A percentile compares a stretch with the other conserved stretches of the same genome.
These are phyloP conservation scores for Salix viminalis DNA, from an alignment of 345 rosid genomes.

Conservation along the genomic window DNA sequence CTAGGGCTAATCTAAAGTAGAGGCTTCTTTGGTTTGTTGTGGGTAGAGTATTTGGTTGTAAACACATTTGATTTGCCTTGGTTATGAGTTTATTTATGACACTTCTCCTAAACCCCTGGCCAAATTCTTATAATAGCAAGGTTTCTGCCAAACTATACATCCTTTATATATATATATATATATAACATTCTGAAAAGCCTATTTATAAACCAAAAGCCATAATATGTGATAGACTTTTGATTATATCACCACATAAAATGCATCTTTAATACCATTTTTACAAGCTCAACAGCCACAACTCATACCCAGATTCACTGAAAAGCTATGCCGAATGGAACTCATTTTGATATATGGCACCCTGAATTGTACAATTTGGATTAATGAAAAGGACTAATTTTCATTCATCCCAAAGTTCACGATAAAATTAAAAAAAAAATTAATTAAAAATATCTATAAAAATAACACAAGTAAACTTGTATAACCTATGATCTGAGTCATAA, in stretches of 20 bases:
- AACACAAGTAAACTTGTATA: fast-evolving
- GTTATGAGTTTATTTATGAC: background rate
- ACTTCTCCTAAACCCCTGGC: background rate
- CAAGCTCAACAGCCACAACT: too few relatives aligned
- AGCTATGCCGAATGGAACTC: background rate
- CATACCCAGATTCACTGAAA: too few relatives aligned
- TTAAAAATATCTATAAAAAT: too few relatives aligned
- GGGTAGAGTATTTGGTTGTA: background rate
- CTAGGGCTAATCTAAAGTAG: background rate
- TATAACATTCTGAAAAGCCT: too few relatives aligned
- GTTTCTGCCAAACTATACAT: background rate
- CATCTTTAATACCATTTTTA: too few relatives aligned
- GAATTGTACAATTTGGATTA: background rate
- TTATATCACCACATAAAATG: too few relatives aligned
- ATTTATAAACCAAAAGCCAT: too few relatives aligned
- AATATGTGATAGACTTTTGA: too few relatives aligned
- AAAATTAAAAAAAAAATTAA: too few relatives aligned
- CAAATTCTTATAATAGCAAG: background rate
- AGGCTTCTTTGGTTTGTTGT: background rate
- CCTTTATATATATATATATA: too few relatives aligned
- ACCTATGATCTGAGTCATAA: too few relatives aligned
- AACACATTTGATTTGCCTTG: background rate
- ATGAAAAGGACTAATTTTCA: background rate
- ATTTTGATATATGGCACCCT: background rate
- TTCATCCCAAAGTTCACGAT: too few relatives aligned